Evolutionary conservation across 2,329 filamentous ascomycete genomes (phyloP).

Genomic region (Didymella exigua): DNA sequence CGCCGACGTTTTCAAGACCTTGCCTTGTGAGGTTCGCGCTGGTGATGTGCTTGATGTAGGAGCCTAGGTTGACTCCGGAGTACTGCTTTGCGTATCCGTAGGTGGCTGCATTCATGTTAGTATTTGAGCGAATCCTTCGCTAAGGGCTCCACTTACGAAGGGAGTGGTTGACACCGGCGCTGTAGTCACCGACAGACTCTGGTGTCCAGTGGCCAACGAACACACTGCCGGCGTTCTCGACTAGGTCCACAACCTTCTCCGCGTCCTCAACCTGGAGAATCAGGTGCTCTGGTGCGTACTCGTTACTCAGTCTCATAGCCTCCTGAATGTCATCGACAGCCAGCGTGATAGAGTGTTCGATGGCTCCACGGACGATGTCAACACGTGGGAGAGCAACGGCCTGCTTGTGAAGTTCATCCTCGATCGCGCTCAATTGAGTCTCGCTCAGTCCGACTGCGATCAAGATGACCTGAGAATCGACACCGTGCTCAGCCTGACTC

Average conservation of each 20-base stretch:
- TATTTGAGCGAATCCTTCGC: not conserved
- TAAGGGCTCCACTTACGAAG: slow-evolving; percentile 65
- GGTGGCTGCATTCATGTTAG: slow-evolving; percentile 67
- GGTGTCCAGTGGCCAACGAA: slow-evolving; percentile 97
- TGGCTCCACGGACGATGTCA: slow-evolving; percentile 88
- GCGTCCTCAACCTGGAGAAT: slow-evolving; percentile 88
- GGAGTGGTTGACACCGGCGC: slow-evolving; percentile 95
- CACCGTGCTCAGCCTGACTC: slow-evolving; percentile 94
- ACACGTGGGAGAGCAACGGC: slow-evolving; percentile 86
- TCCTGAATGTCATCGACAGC: slow-evolving; percentile 74
- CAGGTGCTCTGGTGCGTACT: slow-evolving; percentile 94
- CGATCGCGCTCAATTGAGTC: slow-evolving; percentile 76
- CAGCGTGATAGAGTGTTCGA: slow-evolving; percentile 89
- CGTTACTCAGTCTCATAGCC: slow-evolving; percentile 83
- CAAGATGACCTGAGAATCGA: slow-evolving; percentile 92
- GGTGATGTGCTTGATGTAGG: slow-evolving; percentile 98
- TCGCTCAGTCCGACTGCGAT: slow-evolving; percentile 83
- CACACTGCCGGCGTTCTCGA: slow-evolving; percentile 93
- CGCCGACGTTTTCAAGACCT: slow-evolving; percentile 82
- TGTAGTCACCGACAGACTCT: slow-evolving; percentile 97
- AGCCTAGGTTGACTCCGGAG: slow-evolving; percentile 93
- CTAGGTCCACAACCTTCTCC: slow-evolving; percentile 72
- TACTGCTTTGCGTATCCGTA: slow-evolving; percentile 99
- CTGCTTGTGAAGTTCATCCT: slow-evolving; percentile 88
- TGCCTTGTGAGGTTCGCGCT: slow-evolving; percentile 87